phyloP scores from a whole-genome alignment of 176 grass and related monocot genomes.

The Eremochloa ophiuroides region DNA sequence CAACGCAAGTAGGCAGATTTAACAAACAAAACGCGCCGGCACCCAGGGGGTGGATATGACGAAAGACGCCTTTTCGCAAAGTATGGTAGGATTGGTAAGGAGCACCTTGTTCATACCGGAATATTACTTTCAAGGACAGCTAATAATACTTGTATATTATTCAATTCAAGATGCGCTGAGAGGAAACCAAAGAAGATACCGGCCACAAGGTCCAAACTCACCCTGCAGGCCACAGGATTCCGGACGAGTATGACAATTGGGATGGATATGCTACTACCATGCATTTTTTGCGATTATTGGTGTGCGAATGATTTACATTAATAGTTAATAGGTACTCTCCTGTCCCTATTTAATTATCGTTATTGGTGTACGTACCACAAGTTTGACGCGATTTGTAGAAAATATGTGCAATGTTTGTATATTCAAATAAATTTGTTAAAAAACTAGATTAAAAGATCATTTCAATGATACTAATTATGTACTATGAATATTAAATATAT shows the following conservation, averaged over 20 bases:
- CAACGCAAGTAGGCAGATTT: not conserved
- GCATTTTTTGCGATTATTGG: not conserved
- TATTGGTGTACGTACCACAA: too few relatives aligned
- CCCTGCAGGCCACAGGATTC: not conserved
- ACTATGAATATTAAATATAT: too few relatives aligned
- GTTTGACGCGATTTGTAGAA: too few relatives aligned
- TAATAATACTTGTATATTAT: not conserved
- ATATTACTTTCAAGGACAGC: not conserved
- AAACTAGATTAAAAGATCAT: too few relatives aligned
- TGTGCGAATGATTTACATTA: too few relatives aligned
- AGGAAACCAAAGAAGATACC: not conserved
- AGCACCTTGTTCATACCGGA: not conserved
- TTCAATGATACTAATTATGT: too few relatives aligned
- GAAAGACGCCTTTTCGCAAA: not conserved
- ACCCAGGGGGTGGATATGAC: not conserved
- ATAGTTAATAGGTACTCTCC: too few relatives aligned
- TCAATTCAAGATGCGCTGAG: not conserved
- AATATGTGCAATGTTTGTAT: too few relatives aligned
- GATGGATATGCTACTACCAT: not conserved
- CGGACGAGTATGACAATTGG: not conserved
- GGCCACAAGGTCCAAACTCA: not conserved
- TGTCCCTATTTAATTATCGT: too few relatives aligned
- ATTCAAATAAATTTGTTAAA: too few relatives aligned
- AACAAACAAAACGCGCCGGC: not conserved
- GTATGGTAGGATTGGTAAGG: not conserved